phyloP scores from a whole-genome alignment of 768 basidiomycete genomes.

The Phaffia tasmanica region DNA sequence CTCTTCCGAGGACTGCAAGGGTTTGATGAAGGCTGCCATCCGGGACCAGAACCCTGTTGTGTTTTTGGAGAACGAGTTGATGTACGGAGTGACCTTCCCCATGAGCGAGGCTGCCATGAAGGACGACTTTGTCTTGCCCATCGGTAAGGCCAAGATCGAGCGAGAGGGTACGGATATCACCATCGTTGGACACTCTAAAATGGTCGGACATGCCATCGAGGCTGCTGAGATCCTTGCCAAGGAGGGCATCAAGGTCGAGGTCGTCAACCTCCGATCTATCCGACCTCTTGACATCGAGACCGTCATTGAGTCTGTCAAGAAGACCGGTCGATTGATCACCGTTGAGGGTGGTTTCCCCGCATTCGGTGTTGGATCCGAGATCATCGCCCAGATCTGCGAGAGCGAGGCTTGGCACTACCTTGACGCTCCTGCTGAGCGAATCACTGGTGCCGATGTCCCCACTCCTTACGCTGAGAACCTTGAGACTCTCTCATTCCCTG shows the following conservation, averaged over 20 bases:
- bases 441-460: constrained; percentile 71
- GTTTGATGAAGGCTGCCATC: constrained; percentile 93
- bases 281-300: constrained; percentile 89
- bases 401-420: constrained; percentile 97
- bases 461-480: constrained; percentile 24
- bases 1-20: constrained; percentile 98
- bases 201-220: constrained; percentile 90
- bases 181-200: constrained; percentile 93
- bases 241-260: constrained; percentile 94
- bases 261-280: constrained; percentile 72
- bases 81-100: constrained; percentile 95
- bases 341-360: constrained; percentile 98
- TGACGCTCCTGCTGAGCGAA: constrained; percentile 92
- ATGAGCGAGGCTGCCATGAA: constrained; percentile 91
- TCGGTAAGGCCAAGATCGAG: constrained; percentile 95
- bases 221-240: constrained; percentile 86
- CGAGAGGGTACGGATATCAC: constrained; percentile 85
- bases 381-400: constrained; percentile 94
- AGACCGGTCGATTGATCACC: constrained; percentile 88
- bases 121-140: constrained; percentile 85
- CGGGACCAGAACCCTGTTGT: constrained; percentile 97
- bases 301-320: constrained; percentile 88
- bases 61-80: constrained; percentile 98
- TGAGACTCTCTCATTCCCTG: constrained; percentile 57
- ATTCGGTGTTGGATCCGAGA: constrained; percentile 97